phyloP scores from a whole-genome alignment of 192 early-diverging fungal species.

The Umbelopsis vinacea region DNA sequence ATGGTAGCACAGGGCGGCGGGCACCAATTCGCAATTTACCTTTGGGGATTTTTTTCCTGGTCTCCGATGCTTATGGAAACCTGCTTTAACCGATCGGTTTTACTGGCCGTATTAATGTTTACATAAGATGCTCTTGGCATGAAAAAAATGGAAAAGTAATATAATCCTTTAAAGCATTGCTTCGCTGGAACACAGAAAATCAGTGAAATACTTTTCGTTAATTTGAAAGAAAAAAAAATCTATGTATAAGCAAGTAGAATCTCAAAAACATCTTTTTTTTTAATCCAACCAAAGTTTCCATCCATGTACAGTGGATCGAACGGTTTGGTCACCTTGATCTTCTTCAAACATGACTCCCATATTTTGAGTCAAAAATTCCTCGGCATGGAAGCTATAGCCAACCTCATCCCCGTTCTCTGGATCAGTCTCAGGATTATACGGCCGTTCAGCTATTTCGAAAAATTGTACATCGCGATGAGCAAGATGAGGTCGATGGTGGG shows the following conservation, averaged over 20 bases:
- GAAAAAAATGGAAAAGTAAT: no score
- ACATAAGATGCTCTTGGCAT: no score
- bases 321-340: constrained; percentile 77
- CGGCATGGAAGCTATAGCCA: constrained; percentile 67
- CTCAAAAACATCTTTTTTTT: not conserved
- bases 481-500: constrained; percentile 83
- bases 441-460: constrained; percentile 69
- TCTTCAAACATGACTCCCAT: constrained; percentile 88
- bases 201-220: no score
- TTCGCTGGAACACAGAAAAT: no score
- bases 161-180: no score
- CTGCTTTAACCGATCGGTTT: not conserved
- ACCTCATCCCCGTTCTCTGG: constrained; percentile 54
- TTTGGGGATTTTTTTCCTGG: not conserved
- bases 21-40: constrained; percentile 7
- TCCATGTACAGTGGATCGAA: constrained; percentile 81
- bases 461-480: constrained; percentile 81
- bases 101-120: no score
- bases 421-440: constrained; percentile 33
- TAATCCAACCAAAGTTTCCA: constrained; percentile 62
- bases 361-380: constrained; percentile 68
- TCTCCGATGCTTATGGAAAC: constrained; percentile 7
- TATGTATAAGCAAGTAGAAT: not conserved
- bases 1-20: constrained; percentile 24
- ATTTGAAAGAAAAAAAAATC: not conserved